Evolutionary conservation across 306 rosid genomes (phyloP).

Genomic region (Mimosa pudica): DNA sequence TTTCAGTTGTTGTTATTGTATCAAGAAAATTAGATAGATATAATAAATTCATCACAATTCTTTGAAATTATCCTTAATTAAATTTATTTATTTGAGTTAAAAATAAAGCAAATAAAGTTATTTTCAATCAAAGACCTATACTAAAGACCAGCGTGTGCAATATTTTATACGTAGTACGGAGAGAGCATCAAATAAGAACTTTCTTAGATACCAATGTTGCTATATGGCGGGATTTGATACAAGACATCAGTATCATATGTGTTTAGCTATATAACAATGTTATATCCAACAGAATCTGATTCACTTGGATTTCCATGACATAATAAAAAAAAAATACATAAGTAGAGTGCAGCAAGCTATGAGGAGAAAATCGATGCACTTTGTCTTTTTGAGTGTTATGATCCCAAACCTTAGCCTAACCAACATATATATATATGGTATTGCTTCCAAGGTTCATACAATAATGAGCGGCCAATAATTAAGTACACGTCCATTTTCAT

Average conservation of each 20-base stretch:
- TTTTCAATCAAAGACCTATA: background rate
- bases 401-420: background rate
- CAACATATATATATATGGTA: no score
- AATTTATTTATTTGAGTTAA: no score
- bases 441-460: background rate
- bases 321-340: background rate
- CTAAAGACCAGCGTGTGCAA: background rate
- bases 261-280: background rate
- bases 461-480: background rate
- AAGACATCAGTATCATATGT: background rate
- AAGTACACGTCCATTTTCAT: background rate
- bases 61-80: background rate
- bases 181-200: background rate
- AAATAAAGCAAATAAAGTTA: no score
- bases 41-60: no score
- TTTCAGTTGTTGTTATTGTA: no score
- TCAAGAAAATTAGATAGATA: no score
- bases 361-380: background rate
- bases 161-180: no score
- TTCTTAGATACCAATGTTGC: no score
- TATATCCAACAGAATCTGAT: background rate
- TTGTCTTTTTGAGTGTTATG: no score
- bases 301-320: background rate
- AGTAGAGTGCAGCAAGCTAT: background rate
- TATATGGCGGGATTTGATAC: background rate